These are phyloP conservation scores for Coniferiporia sulphurascens DNA, from an alignment of 1,284 basidiomycete genomes.

Conservation along the genomic window DNA sequence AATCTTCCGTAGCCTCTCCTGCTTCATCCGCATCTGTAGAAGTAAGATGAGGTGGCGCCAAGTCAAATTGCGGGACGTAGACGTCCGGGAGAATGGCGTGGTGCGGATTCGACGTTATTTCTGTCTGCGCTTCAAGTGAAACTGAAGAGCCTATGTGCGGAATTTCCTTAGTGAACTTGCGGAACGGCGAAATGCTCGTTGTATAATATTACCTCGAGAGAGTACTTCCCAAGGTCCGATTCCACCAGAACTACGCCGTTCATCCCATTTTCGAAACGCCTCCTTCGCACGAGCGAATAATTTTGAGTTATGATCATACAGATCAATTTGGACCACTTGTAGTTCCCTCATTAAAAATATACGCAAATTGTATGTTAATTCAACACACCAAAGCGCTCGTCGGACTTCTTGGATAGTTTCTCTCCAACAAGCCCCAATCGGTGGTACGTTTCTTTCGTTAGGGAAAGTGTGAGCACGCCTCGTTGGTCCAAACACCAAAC, in stretches of 20 bases:
- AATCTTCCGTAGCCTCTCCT: constrained; percentile 40
- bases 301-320: constrained; percentile 12
- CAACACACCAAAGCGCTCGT: constrained; percentile 37
- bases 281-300: constrained; percentile 10
- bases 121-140: background rate
- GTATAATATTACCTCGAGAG: background rate
- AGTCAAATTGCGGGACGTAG: background rate
- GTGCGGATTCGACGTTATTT: background rate
- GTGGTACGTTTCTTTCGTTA: constrained; percentile 52
- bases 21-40: background rate
- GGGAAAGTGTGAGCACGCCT: constrained; percentile 49
- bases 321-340: constrained; percentile 10
- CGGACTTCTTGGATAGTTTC: constrained; percentile 37
- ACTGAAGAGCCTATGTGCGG: background rate
- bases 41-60: background rate
- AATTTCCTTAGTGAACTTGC: too few relatives aligned
- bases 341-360: background rate
- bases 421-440: constrained; percentile 50
- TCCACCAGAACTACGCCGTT: constrained; percentile 1
- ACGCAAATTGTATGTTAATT: constrained; percentile 1
- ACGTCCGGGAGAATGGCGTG: background rate
- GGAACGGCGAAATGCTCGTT: background rate
- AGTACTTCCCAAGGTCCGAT: constrained; percentile 5
- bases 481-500: constrained; percentile 61
- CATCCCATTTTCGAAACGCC: constrained; percentile 12